Evolutionary conservation across 1,284 basidiomycete genomes (phyloP), one percentile per base, ranked within the genome.

Genomic region (Trichosporon ovoides): DNA sequence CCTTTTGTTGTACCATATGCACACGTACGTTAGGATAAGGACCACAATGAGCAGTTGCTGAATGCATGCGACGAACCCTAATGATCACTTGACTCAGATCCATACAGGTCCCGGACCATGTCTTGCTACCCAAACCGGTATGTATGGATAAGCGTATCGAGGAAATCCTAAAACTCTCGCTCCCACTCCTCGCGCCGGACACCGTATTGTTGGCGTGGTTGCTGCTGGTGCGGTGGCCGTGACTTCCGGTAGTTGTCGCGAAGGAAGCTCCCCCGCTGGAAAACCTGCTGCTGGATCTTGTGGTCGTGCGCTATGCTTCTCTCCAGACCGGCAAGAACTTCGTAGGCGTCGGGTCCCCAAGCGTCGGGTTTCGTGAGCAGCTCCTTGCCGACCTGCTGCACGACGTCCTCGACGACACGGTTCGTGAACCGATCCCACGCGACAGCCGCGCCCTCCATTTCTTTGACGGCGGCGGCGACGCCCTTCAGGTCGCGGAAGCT

Each of bases 381-480:
- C n/a, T 58, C 57, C 28, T 53, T 51, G 19, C 58, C 58, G 14
- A 87, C 82, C 59, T 87, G 83, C 48, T 82, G 77, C n/a, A 88
- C 81, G 31, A 91, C 78, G n/a, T 66, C 79, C 59, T 86, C 85
- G n/a, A 85, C 81, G 18, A 89, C 69, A 33, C 76, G 75, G 14
- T 81, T 80, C 6, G 89, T 91, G 37, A 76, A 78, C 13, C 69
- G 72, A 68, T 92, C 85, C 52, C 84, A 78, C 46, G 80, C 80
- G 12, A 94, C 84, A 7, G 86, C 88, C 65, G 91, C 89, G 36
- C 84, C 81, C 20, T 79, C 75, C 91, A 94, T 94, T 76, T 94
- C 91, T 59, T 84, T 81, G 6, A 92, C 76, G 16, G 85, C 84
- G 22, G 83, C 82, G 54, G 82, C 81, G 0, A 91, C 86, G 18